Evolutionary conservation across 2,329 filamentous ascomycete genomes (phyloP), one percentile per base, ranked within the genome.

Genomic region (Drechslerella dactyloides): DNA sequence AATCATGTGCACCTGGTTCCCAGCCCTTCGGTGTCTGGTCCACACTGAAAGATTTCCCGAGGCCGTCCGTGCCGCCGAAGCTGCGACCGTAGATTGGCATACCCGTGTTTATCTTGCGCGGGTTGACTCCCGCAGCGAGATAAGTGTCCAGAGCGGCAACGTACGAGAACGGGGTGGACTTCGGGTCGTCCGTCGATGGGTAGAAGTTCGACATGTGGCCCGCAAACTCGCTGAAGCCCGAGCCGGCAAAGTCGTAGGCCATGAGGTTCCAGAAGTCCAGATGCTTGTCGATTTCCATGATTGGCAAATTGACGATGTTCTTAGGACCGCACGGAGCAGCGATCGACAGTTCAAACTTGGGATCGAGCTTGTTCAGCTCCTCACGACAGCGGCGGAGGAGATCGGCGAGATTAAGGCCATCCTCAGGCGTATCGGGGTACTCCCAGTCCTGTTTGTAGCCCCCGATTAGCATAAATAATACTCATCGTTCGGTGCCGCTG

Each of bases 11-110:
- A 0, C 91, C 91, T 4, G 84, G 82, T 81, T 97, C 93, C 89
- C 90, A 97, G 62, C 85, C 90, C 0, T 92, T 93, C 64, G 87
- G 83, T 1, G 91, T 92, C 6, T n/a, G n/a, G n/a, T 90, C 83
- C 4, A 91, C 92, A 53, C 79, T 84, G 80, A 85, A 97, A 0
- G 85, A 81, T 33, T 82, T 79, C 0, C 93, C 93, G 0, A 86
- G 84, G 0, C 92, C 93, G 24, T 89, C 84, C 0, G 93, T 97
- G 74, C 87, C 85, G 75, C 87, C 84, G 78, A 97, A 97, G 0
- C 90, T 87, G 37, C 92, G 89, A 0, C 93, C 93, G 78, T 97
- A 97, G 11, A 97, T 82, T 1, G 93, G 93, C 89, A 97, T 93
- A 1, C 93, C 93, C 13, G 97, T 80, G 1, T 96, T 90, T 60